Conservation (phyloP, 257 asterid genomes). For the Capsicum baccatum region DNA sequence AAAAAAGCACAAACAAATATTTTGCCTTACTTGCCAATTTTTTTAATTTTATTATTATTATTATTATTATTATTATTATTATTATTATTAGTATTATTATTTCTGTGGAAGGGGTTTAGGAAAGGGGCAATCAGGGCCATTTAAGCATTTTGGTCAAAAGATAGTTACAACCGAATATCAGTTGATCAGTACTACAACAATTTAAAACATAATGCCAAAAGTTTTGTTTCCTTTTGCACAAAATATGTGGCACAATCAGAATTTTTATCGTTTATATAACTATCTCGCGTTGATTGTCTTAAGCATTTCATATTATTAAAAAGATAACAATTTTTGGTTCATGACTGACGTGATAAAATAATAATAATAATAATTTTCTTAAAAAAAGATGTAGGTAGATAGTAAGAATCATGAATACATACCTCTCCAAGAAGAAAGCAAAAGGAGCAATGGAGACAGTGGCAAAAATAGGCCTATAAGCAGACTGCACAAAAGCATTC, state of each 20-base stretch:
- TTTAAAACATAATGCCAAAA: background rate
- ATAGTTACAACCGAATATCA: background rate
- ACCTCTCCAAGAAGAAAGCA: constrained; percentile 85
- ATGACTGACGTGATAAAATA: too few species aligned
- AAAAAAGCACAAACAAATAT: background rate
- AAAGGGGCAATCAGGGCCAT: background rate
- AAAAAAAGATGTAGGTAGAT: background rate
- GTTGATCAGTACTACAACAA: background rate
- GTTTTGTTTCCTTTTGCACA: background rate
- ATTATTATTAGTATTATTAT: too few species aligned
- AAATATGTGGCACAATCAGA: background rate
- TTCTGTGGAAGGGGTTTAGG: background rate
- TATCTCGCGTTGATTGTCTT: too few species aligned
- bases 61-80: too few species aligned
- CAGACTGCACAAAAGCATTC: constrained; percentile 84
- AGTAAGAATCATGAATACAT: background rate
- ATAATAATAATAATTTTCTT: too few species aligned
- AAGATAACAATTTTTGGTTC: too few species aligned
- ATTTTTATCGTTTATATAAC: background rate
- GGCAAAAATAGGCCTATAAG: constrained; percentile 82
- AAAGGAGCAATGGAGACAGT: constrained; percentile 62
- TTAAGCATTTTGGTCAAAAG: background rate
- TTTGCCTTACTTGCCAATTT: background rate
- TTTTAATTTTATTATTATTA: too few species aligned
- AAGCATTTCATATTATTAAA: too few species aligned